These are phyloP conservation scores for Dendrostoma leiphaemia DNA, from an alignment of 2,329 filamentous ascomycete species.

Conservation along the genomic window DNA sequence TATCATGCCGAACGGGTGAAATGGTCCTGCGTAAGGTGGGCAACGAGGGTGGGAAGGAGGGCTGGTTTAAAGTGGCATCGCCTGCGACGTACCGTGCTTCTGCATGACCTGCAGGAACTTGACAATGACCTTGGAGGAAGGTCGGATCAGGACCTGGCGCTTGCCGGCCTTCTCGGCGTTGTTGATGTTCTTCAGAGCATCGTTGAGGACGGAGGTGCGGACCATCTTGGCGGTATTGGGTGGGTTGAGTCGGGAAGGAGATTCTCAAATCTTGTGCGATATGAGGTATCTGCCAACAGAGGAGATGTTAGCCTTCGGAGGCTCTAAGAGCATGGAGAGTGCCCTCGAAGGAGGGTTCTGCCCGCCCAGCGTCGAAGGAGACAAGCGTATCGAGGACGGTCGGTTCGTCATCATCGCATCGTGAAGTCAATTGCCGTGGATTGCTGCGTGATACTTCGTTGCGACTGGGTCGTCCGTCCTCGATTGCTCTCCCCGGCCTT, in stretches of 20 bases:
- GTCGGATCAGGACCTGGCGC: slow-evolving; percentile 97
- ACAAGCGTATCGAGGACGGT: slow-evolving; percentile 56
- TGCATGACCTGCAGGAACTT: slow-evolving; percentile 99
- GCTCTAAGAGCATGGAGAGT: slow-evolving; percentile 66
- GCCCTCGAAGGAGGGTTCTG: slow-evolving; percentile 69
- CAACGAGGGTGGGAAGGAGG: no score
- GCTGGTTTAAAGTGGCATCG: no score
- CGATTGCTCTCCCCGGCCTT: slow-evolving; percentile 65
- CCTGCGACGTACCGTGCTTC: slow-evolving; percentile 90
- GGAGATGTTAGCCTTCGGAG: slow-evolving; percentile 60
- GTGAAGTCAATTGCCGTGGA: neutral
- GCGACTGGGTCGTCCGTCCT: slow-evolving; percentile 26
- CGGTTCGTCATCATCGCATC: slow-evolving; percentile 16
- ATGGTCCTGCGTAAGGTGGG: slow-evolving; percentile 16
- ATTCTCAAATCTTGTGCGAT: slow-evolving; percentile 74
- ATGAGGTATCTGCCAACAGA: slow-evolving; percentile 61
- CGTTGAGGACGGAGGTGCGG: slow-evolving; percentile 98
- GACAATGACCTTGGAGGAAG: slow-evolving; percentile 98
- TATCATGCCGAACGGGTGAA: slow-evolving; percentile 86
- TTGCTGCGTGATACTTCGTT: neutral
- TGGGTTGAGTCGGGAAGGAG: slow-evolving; percentile 49
- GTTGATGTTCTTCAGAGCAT: slow-evolving; percentile 99
- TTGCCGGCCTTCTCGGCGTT: slow-evolving; percentile 99
- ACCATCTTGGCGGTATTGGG: slow-evolving; percentile 78
- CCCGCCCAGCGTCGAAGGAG: slow-evolving; percentile 64